Evolutionary conservation across 495 filamentous ascomycete species (phyloP).

Genomic region (Hyaloscypha bicolor): DNA sequence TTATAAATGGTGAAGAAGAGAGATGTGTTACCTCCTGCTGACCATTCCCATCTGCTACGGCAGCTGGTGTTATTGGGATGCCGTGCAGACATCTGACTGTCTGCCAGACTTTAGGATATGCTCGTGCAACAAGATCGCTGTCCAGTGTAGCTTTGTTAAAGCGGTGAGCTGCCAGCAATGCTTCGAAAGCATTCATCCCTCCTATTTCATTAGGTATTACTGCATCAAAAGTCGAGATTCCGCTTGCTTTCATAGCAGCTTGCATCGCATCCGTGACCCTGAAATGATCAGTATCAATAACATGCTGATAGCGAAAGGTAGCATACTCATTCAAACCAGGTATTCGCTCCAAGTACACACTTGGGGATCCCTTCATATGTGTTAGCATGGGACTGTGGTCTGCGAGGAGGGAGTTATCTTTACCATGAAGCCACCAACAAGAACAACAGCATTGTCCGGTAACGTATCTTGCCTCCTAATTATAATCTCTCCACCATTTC

Average conservation of each 20-base stretch:
- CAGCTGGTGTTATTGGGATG: constrained; percentile 24
- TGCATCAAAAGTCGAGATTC: constrained; percentile 31
- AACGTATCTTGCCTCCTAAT: constrained; percentile 50
- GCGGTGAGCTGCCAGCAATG: constrained; percentile 51
- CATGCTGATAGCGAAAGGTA: constrained; percentile 21
- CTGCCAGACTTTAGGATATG: constrained; percentile 58
- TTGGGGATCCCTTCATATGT: constrained; percentile 47
- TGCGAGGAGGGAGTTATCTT: constrained; percentile 41
- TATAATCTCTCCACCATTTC: constrained; percentile 48
- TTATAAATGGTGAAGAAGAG: neutral
- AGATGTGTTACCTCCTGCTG: constrained; percentile 41
- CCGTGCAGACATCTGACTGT: constrained; percentile 54
- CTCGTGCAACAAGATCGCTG: constrained; percentile 55
- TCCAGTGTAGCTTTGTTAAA: constrained; percentile 52
- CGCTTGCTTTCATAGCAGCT: constrained; percentile 19
- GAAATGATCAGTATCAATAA: neutral
- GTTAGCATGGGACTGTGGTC: constrained; percentile 40
- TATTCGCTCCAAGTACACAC: constrained; percentile 55
- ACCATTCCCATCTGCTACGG: constrained; percentile 44
- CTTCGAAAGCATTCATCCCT: constrained; percentile 56
- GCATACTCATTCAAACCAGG: constrained; percentile 52
- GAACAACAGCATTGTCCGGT: constrained; percentile 47
- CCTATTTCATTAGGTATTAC: constrained; percentile 57
- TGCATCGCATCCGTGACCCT: constrained; percentile 35
- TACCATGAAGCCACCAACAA: constrained; percentile 48